These are phyloP conservation scores for cucumber (Cucumis sativus) DNA, from an alignment of 306 rosid genomes.

Conservation along the genomic window Cucumber_9930_V3 NC_026657.2:33551501-33552000, in stretches of 20 bases:
- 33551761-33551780: constrained; percentile 37
- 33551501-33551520: too few species aligned
- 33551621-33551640: too few species aligned
- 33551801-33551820: constrained; percentile 81
- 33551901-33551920: constrained; percentile 60
- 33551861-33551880: constrained; percentile 83
- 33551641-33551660: too few species aligned
- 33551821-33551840: constrained; percentile 80
- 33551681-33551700: not conserved
- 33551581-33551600: too few species aligned
- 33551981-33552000: not conserved
- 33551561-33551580: too few species aligned
- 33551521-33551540: too few species aligned
- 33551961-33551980: not conserved
- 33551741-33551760: not conserved
- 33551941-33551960: not conserved
- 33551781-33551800: constrained; percentile 87
- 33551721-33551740: not conserved
- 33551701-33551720: not conserved
- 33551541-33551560: too few species aligned
- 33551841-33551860: constrained; percentile 64
- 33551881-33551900: constrained; percentile 57
- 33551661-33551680: not conserved
- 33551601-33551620: too few species aligned
- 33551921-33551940: constrained; percentile 32